Evolutionary conservation across 2,329 filamentous ascomycete genomes (phyloP).

Genomic region (Fusarium nisikadoi): DNA sequence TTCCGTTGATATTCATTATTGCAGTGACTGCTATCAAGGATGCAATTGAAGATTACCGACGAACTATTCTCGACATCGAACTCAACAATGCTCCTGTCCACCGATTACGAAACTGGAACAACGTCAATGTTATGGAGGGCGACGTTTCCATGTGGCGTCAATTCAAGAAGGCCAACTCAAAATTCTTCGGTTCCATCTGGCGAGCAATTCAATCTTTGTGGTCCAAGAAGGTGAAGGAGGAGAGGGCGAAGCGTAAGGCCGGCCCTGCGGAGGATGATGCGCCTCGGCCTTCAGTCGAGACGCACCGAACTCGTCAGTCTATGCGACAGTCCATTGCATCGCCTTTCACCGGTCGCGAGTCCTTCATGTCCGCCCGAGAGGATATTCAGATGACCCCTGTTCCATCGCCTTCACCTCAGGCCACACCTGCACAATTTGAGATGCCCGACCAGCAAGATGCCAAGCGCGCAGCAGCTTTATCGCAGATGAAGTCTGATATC

Average conservation of each 20-base stretch:
- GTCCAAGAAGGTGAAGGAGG: slow-evolving; percentile 62
- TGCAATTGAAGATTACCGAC: slow-evolving; percentile 92
- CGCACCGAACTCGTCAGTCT: slow-evolving; percentile 48
- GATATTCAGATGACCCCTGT: slow-evolving; percentile 98
- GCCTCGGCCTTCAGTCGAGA: slow-evolving; percentile 67
- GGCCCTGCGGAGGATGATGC: slow-evolving; percentile 55
- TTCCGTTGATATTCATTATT: slow-evolving; percentile 93
- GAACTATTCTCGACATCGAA: slow-evolving; percentile 90
- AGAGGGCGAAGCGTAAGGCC: slow-evolving; percentile 60
- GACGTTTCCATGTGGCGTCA: slow-evolving; percentile 86
- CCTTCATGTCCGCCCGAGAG: slow-evolving; percentile 66
- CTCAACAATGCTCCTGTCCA: slow-evolving; percentile 97
- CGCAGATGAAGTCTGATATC: slow-evolving; percentile 65
- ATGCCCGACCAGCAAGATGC: slow-evolving; percentile 52
- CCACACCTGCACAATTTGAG: slow-evolving; percentile 48
- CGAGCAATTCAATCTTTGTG: slow-evolving; percentile 59
- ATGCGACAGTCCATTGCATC: slow-evolving; percentile 56
- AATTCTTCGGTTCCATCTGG: slow-evolving; percentile 65
- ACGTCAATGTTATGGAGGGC: slow-evolving; percentile 92
- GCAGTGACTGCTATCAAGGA: slow-evolving; percentile 91
- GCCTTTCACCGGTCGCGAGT: slow-evolving; percentile 64
- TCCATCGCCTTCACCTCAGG: slow-evolving; percentile 75
- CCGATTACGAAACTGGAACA: slow-evolving; percentile 86
- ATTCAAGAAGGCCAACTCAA: slow-evolving; percentile 88
- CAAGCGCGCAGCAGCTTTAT: slow-evolving; percentile 52